Conservation (phyloP, 371 early-diverging fungal species). For the Rhizopus sp. region DNA sequence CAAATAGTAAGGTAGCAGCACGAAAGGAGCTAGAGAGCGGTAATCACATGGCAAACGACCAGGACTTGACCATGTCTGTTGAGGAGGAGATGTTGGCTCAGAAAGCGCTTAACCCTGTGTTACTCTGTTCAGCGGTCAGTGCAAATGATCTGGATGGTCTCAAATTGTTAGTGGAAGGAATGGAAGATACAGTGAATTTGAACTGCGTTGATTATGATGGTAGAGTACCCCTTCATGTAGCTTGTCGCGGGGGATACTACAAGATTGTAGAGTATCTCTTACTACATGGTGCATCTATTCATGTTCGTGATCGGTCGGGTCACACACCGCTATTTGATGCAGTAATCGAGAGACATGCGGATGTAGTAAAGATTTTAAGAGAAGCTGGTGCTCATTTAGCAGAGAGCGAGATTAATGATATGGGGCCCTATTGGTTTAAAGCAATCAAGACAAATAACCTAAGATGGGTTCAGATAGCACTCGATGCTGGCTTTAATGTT, state of each 20-base stretch:
- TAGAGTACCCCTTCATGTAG: constrained; percentile 85
- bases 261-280: constrained; percentile 76
- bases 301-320: constrained; percentile 85
- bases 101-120: constrained; percentile 77
- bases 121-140: constrained; percentile 89
- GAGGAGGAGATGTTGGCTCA: constrained; percentile 75
- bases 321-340: constrained; percentile 93
- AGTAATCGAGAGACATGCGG: constrained; percentile 57
- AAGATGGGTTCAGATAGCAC: constrained; percentile 34
- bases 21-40: constrained; percentile 16
- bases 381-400: constrained; percentile 91
- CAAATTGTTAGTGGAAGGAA: constrained; percentile 60
- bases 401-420: constrained; percentile 73
- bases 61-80: constrained; percentile 31
- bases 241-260: constrained; percentile 76
- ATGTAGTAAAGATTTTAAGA: constrained; percentile 68
- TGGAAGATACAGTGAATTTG: constrained; percentile 57
- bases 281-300: constrained; percentile 88
- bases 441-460: constrained; percentile 39
- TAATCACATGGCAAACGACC: neutral
- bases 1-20: constrained; percentile 20
- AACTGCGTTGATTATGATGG: constrained; percentile 91
- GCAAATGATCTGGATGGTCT: constrained; percentile 84
- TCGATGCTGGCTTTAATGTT: constrained; percentile 46
- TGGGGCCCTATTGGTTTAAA: constrained; percentile 51